Conservation (phyloP, 1,139 yeast genomes). For the Suhomyces anneliseae region DNA sequence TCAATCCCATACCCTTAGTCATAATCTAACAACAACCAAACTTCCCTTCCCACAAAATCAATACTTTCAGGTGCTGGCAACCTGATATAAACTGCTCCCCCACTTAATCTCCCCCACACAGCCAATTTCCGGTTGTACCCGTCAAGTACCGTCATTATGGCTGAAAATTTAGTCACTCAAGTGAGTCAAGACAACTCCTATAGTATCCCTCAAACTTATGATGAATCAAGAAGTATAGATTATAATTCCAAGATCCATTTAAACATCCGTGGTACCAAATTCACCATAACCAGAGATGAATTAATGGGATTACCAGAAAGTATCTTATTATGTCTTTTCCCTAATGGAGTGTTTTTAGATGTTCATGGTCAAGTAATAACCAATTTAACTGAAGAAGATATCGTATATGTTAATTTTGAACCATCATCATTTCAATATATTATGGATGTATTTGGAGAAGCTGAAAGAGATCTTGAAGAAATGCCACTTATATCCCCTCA, state of each 20-base stretch:
- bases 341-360: conserved; percentile 86
- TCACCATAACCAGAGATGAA: conserved; percentile 81
- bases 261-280: conserved; percentile 62
- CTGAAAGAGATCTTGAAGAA: conserved; percentile 38
- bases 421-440: conserved; percentile 86
- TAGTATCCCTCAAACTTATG: conserved; percentile 20
- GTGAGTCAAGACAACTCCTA: conserved; percentile 51
- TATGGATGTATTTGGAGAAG: conserved; percentile 58
- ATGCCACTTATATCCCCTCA: conserved; percentile 30
- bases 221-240: conserved; percentile 38
- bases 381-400: conserved; percentile 72
- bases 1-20: no score
- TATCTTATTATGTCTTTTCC: conserved; percentile 79
- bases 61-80: conserved; percentile 15
- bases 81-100: conserved; percentile 3
- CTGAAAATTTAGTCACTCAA: conserved; percentile 60
- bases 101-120: background rate
- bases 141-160: conserved; percentile 20
- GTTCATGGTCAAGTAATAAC: conserved; percentile 72
- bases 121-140: background rate
- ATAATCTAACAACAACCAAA: no score
- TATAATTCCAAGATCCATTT: conserved; percentile 64
- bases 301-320: conserved; percentile 90
- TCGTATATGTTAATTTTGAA: conserved; percentile 80
- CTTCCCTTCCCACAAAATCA: no score